A percentile compares a stretch with the other conserved stretches of the same genome.
Evolutionary conservation across 2,329 filamentous ascomycete species (phyloP).

Genomic region (Botrytis medusae): DNA sequence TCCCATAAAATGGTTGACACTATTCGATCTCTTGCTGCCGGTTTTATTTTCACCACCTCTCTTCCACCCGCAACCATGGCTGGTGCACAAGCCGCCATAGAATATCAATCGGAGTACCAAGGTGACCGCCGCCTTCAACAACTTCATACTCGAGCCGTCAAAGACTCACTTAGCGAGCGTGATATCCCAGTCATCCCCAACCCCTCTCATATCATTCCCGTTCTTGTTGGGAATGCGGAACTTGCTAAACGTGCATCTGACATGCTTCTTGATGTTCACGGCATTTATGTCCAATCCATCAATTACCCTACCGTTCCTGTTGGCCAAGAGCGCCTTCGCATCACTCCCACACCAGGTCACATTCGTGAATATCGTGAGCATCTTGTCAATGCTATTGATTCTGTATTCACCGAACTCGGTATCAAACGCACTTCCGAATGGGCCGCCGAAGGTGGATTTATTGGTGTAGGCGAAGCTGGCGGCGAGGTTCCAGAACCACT

Average conservation of each 20-base stretch:
- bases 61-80: conserved; percentile 97
- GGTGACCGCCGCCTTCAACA: conserved; percentile 92
- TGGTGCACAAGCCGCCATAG: conserved; percentile 84
- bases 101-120: conserved; percentile 84
- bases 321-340: conserved; percentile 93
- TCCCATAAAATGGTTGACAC: conserved; percentile 84
- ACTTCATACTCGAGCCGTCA: conserved; percentile 92
- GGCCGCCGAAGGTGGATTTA: conserved; percentile 87
- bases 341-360: conserved; percentile 95
- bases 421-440: conserved; percentile 94
- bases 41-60: conserved; percentile 98
- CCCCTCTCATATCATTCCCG: conserved; percentile 91
- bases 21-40: conserved; percentile 89
- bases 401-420: conserved; percentile 82
- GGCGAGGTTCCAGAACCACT: conserved; percentile 65
- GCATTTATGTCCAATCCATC: conserved; percentile 97
- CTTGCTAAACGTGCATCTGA: conserved; percentile 90
- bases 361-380: conserved; percentile 80
- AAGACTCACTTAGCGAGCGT: conserved; percentile 72
- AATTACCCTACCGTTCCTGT: conserved; percentile 98
- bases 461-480: conserved; percentile 80
- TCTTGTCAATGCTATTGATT: conserved; percentile 78
- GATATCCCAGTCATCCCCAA: conserved; percentile 98
- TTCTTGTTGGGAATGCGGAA: conserved; percentile 92
- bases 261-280: conserved; percentile 83